A percentile compares a stretch with the other conserved stretches of the same genome.
phyloP scores from a whole-genome alignment of 441 rosid genomes.

The Bruguiera hainesii region DNA sequence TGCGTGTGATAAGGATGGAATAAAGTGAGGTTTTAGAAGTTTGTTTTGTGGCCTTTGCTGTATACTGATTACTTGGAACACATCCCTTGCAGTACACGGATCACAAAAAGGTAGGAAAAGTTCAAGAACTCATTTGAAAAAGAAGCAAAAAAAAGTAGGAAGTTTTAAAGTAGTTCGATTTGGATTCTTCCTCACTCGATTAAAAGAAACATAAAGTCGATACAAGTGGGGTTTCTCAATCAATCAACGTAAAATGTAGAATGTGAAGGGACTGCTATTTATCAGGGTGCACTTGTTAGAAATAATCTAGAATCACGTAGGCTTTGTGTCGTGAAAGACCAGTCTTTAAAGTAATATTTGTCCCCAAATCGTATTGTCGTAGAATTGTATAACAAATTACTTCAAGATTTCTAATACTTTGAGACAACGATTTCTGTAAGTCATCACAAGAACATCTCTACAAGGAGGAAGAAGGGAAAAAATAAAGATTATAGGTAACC shows the following conservation, averaged over 20 bases:
- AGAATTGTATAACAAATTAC: too few relatives aligned
- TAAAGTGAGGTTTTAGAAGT: conserved; percentile 30
- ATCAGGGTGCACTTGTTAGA: not conserved
- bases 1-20: conserved; percentile 38
- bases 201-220: conserved; percentile 16
- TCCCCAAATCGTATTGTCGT: too few relatives aligned
- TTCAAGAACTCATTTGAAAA: not conserved
- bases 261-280: not conserved
- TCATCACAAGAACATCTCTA: too few relatives aligned
- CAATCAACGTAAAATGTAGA: conserved; percentile 7
- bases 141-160: not conserved
- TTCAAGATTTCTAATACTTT: too few relatives aligned
- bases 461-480: too few relatives aligned
- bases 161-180: conserved; percentile 13
- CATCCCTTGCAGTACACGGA: conserved; percentile 18
- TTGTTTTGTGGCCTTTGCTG: conserved; percentile 25
- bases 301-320: too few relatives aligned
- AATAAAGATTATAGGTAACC: too few relatives aligned
- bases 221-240: conserved; percentile 21
- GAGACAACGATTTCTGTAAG: too few relatives aligned
- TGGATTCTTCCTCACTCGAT: conserved; percentile 22
- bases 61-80: not conserved
- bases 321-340: too few relatives aligned
- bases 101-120: conserved; percentile 7
- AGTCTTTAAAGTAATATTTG: too few relatives aligned